Base-by-base conservation (phyloP, 108 stramenopile genomes). In the Cyclotella distinguenda region DNA sequence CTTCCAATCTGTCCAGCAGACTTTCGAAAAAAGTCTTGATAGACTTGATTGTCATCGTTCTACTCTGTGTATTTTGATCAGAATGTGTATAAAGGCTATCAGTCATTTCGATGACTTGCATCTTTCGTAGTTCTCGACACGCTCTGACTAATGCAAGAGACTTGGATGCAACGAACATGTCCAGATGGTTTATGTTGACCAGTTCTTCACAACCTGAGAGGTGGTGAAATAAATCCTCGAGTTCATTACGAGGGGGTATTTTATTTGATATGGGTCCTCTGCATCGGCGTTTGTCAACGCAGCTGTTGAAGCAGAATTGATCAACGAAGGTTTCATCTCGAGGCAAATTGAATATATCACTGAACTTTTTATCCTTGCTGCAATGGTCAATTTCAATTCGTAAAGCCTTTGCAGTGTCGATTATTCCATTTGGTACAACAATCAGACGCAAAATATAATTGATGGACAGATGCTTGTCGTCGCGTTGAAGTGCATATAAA, bases 161-260 rank as follows among this genome's bases (percentile, higher is more conserved):
- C 2, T 38, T 3, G 2, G 55, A 68, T 11, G 33, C 48, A 48
- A 68, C 56, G 21, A 68, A 49, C 48, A 49, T 25, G 23, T 38
- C 21, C 7, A 68, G 23, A 6, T 45, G 45, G 13, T 25, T 19
- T 9, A 26, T 36, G 18, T 13, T n/a, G 6, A 58, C 22, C 42
- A 26, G 34, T 1, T 48, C 67, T 3, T 59, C 56, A 12, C 8
- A 26, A 34, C 23, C 11, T 11, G 56, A 68, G 0, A 58, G 33
- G 34, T 59, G 50, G 4, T 58, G 67, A 46, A 48, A 59, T 8
- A 57, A 22, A n/a, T 68, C 66, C 55, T 34, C 44, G 23, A 57
- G 12, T 38, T 57, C 66, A 23, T 68, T 46, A 49, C 52, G 23
- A 0, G 54, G 55, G 18, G 45, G 66, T 8, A 68, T 18, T 39